A percentile compares a stretch with the other conserved stretches of the same genome.
These are phyloP conservation scores for Bjerkandera adusta DNA, from an alignment of 1,284 basidiomycete species.

Conservation along the genomic window DNA sequence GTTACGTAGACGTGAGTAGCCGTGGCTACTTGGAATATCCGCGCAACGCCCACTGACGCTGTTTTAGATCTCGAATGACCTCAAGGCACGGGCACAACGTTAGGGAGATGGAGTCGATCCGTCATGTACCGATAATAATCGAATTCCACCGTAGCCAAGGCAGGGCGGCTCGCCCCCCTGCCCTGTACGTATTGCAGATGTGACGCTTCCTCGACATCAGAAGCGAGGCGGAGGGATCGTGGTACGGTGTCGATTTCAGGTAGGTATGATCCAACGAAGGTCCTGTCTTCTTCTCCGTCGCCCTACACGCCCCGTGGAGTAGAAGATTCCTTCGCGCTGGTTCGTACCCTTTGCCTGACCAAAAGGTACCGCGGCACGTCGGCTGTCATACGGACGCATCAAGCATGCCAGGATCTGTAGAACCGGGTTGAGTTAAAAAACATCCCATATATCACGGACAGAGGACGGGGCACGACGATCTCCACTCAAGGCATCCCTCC, in stretches of 20 bases:
- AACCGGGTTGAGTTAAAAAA: slow-evolving; percentile 13
- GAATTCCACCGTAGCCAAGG: too few relatives aligned
- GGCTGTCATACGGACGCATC: slow-evolving; percentile 16
- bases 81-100: slow-evolving; percentile 7
- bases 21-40: slow-evolving; percentile 6
- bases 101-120: slow-evolving; percentile 15
- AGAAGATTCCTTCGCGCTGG: slow-evolving; percentile 14
- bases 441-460: slow-evolving; percentile 13
- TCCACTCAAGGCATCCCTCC: slow-evolving; percentile 1
- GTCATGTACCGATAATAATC: slow-evolving; percentile 1
- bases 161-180: too few relatives aligned
- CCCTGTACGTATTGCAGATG: too few relatives aligned
- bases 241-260: slow-evolving; percentile 16
- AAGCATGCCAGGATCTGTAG: slow-evolving; percentile 13
- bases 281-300: slow-evolving; percentile 5
- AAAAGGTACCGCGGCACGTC: slow-evolving; percentile 15
- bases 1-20: slow-evolving; percentile 13
- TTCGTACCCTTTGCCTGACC: slow-evolving; percentile 13
- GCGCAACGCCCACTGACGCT: slow-evolving; percentile 17
- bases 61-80: slow-evolving; percentile 11
- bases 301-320: slow-evolving; percentile 16
- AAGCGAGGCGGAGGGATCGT: too few relatives aligned
- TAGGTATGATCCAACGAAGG: slow-evolving; percentile 13
- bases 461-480: slow-evolving; percentile 1
- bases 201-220: too few relatives aligned